Base-by-base conservation (phyloP, 345 rosid species). In the Kernera saxatilis region DNA sequence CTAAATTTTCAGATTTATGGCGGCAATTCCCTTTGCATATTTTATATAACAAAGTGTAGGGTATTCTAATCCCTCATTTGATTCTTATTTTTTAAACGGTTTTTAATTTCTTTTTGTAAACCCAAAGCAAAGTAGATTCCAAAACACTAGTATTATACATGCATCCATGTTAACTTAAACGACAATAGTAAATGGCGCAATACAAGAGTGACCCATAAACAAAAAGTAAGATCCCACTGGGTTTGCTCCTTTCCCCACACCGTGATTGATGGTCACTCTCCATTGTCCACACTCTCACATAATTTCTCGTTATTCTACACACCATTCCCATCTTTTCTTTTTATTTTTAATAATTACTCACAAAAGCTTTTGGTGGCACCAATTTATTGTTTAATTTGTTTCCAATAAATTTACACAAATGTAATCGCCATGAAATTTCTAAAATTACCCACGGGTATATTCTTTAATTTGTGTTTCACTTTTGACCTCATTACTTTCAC, bases 251-350 rank as follows among this genome's bases (percentile, higher is more conserved):
- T 64, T 64, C 36, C 65, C 48, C 65, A 55, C 71, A 66, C 67
- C 72, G 67, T 73, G 43, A 73, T 73, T 73, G 59, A 66, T 73
- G 72, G 53, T 29, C 53, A 57, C 59, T 45, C 63, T 51, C 69
- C 76, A 52, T 41, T 51, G 13, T 40, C 76, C 76, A 51, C 69
- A 61, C 26, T 40, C 69, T 21, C 55, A 29, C 75, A 51, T 23
- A 52, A 46, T 50, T 45, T 56, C 72, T 66, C 67, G 35, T 46
- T 65, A 27, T 57, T 46, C 66, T 48, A 29, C 45, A 66, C 44
- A 43, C 57, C 77, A 48, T 45, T 57, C 77, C 49, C 60, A 56
- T 64, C 70, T 61, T 32, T 37, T 27, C 1, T 69, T 26, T 36
- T 37, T 45, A 2, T 18, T 51, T 51, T 27, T 2, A 30, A 5